Evolutionary conservation across 1,284 basidiomycete species (phyloP), one percentile per base, ranked within the genome.

Genomic region (Schizophyllum amplum): DNA sequence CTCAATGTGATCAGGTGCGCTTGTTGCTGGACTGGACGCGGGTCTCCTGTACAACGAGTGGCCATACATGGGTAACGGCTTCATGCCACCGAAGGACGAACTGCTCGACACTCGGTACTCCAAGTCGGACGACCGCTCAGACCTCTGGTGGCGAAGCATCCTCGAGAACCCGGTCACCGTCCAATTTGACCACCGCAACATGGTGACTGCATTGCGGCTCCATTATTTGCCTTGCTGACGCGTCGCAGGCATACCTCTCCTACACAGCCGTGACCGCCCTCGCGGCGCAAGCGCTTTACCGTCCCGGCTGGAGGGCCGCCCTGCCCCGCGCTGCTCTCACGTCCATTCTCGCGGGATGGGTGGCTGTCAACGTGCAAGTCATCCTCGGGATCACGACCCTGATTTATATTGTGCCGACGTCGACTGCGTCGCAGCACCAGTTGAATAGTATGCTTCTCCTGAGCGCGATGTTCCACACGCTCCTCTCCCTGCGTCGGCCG

Each of bases 91-190:
- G 0, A 66, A 76, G 11, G 81, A 88, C 27, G 97, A 99, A 70
- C 80, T 99, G 22, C 83, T 97, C 67, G 84, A 90, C 47, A 68
- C 78, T 22, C 76, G 76, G n/a, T 97, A 93, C 70, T 82, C 87
- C 9, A 83, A 84, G 71, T 79, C 68, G 46, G 65, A 71, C 0
- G 89, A 92, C 67, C 76, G 80, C 61, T 83, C 82, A 4, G 92
- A 95, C 66, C 67, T 83, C 15, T 94, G 89, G 85, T 92, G 93
- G 89, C 79, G 95, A 58, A 99, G 98, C 71, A 77, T 98, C 54
- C 84, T 97, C 61, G 96, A 98, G 72, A 99, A 99, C 69, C 97
- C 97, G 4, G 95, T 92, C 7, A 98, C 97, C 0, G 95, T 96
- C 7, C 97, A 99, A 71, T 96, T 98, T 66, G 84, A 99, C 68